Percentiles rank a stretch among this genome's conserved stretches.
Evolutionary conservation across 2,329 filamentous ascomycete species (phyloP).

Genomic region (Pseudophaeomoniella oleicola): DNA sequence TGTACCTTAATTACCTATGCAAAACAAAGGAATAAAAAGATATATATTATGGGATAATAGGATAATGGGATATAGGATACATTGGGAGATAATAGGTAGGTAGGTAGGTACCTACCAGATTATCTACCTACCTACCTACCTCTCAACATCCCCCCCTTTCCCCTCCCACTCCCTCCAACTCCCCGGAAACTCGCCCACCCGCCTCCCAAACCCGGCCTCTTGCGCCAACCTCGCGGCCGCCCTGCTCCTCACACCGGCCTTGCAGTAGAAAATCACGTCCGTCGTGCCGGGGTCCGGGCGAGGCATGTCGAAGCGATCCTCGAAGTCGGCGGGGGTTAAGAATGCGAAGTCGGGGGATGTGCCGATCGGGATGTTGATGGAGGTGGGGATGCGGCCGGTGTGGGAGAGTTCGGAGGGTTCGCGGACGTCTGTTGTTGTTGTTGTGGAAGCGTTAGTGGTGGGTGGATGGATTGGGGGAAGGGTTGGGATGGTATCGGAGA

Average conservation of each 20-base stretch:
- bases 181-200: constrained; percentile 35
- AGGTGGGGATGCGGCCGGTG: constrained; percentile 53
- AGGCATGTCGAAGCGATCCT: constrained; percentile 63
- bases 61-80: too few relatives aligned
- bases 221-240: constrained; percentile 64
- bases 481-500: background rate
- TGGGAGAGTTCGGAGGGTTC: constrained; percentile 29
- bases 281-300: constrained; percentile 45
- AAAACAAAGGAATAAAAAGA: too few relatives aligned
- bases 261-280: constrained; percentile 75
- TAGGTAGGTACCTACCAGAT: too few relatives aligned
- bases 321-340: constrained; percentile 62
- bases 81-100: too few relatives aligned
- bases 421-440: constrained; percentile 23
- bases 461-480: background rate
- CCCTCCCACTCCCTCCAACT: constrained; percentile 62
- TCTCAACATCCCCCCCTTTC: constrained; percentile 51
- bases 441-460: background rate
- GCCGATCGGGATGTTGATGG: constrained; percentile 69
- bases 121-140: constrained; percentile 23
- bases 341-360: constrained; percentile 68
- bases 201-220: constrained; percentile 60
- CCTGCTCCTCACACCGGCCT: constrained; percentile 69
- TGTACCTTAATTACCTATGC: too few relatives aligned
- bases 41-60: too few relatives aligned